Conservation (phyloP, 805 yeast genomes). For the Saturnispora serradocipensis region DNA sequence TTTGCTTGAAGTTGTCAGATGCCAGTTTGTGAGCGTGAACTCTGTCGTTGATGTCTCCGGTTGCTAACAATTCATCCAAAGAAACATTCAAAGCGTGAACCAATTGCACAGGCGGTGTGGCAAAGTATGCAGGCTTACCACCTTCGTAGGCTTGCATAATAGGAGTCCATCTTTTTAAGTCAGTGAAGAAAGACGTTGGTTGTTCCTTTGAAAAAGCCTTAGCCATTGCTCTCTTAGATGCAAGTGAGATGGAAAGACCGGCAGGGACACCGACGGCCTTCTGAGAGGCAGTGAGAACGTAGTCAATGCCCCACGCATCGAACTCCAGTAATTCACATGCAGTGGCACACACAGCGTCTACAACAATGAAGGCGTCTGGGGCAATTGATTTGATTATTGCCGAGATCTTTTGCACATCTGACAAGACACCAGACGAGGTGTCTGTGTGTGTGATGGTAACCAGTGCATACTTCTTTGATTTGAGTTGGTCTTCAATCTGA, state of each 20-base stretch:
- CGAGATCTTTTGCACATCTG: conserved; percentile 58
- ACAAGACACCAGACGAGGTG: conserved; percentile 89
- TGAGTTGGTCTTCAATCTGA: conserved; percentile 47
- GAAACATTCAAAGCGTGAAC: conserved; percentile 74
- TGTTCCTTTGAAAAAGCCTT: conserved; percentile 43
- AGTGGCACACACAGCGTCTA: conserved; percentile 93
- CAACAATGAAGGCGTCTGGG: conserved; percentile 76
- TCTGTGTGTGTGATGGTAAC: conserved; percentile 92
- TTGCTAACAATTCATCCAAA: conserved; percentile 52
- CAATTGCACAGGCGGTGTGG: conserved; percentile 93
- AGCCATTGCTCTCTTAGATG: conserved; percentile 65
- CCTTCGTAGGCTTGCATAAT: conserved; percentile 79
- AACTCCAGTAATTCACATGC: conserved; percentile 83
- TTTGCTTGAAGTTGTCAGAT: conserved; percentile 57
- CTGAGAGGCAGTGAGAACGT: conserved; percentile 84
- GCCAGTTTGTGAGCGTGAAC: conserved; percentile 53
- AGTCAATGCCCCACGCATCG: conserved; percentile 86
- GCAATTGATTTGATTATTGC: conserved; percentile 49
- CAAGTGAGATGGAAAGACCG: conserved; percentile 72
- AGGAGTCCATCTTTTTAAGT: conserved; percentile 79
- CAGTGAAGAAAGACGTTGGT: conserved; percentile 54
- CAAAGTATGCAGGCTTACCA: conserved; percentile 76
- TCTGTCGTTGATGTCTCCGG: conserved; percentile 43
- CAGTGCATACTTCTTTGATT: conserved; percentile 40
- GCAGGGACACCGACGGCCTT: conserved; percentile 94